These are phyloP conservation scores for Komagataella phaffii DNA, from an alignment of 805 yeast genomes.

Conservation along the genomic window DNA sequence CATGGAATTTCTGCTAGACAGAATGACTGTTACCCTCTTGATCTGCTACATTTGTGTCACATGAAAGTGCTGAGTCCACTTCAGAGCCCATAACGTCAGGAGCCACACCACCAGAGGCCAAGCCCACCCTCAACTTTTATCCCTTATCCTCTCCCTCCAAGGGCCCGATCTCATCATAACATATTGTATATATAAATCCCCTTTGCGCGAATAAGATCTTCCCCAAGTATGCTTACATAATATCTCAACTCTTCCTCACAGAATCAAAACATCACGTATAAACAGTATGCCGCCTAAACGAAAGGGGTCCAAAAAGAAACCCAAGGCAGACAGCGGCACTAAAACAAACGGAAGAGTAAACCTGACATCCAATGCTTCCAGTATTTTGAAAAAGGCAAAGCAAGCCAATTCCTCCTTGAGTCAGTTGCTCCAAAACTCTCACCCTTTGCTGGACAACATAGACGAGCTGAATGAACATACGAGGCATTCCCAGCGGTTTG, in stretches of 20 bases:
- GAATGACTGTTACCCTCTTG: not conserved
- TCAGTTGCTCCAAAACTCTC: not conserved
- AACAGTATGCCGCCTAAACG: not conserved
- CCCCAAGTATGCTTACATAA: not conserved
- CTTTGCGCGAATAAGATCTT: not conserved
- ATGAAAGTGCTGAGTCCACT: too few species aligned
- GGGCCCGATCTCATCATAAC: not conserved
- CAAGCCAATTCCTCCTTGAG: conserved; percentile 1
- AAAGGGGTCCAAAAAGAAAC: not conserved
- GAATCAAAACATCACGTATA: not conserved
- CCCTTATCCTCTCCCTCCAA: too few species aligned
- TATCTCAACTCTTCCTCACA: not conserved
- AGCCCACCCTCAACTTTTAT: too few species aligned
- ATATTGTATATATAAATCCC: too few species aligned
- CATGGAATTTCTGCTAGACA: not conserved
- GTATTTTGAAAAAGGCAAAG: not conserved
- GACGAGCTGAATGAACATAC: not conserved
- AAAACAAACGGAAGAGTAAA: not conserved
- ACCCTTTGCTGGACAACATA: not conserved
- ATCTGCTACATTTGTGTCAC: too few species aligned
- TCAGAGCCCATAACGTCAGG: too few species aligned
- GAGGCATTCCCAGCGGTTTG: conserved; percentile 7
- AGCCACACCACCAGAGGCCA: too few species aligned
- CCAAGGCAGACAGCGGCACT: not conserved
- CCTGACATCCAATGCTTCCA: not conserved